phyloP scores from a whole-genome alignment of 176 grass and related monocot species.

The Thinopyrum elongatum region DNA sequence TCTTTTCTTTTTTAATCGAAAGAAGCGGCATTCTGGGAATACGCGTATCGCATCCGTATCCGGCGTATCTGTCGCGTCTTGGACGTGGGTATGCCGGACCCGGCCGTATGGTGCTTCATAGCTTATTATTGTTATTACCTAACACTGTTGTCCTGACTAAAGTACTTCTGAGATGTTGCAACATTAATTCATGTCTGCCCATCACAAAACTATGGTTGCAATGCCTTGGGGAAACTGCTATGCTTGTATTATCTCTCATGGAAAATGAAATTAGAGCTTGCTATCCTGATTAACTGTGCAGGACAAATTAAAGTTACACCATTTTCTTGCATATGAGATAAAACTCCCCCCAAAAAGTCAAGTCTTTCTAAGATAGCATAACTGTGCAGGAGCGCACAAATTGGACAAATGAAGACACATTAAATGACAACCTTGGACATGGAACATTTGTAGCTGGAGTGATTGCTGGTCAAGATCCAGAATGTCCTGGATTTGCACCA shows the following conservation, averaged over 20 bases:
- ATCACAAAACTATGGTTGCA: background rate
- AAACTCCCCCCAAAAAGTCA: constrained; percentile 7
- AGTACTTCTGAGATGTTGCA: constrained; percentile 3
- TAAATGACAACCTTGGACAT: constrained; percentile 98
- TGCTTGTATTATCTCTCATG: constrained; percentile 8
- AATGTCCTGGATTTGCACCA: constrained; percentile 91
- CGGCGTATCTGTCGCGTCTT: background rate
- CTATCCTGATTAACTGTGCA: constrained; percentile 16
- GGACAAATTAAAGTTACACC: constrained; percentile 9
- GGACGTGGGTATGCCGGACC: background rate
- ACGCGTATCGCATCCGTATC: background rate
- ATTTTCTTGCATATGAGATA: constrained; percentile 25
- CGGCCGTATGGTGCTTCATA: background rate
- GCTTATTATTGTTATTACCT: background rate
- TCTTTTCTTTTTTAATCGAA: background rate
- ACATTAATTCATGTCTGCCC: constrained; percentile 14
- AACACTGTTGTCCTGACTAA: background rate
- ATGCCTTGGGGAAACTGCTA: background rate
- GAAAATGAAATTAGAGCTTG: constrained; percentile 4
- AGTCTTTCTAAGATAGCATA: constrained; percentile 23
- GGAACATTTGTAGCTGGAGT: constrained; percentile 98
- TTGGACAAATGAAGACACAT: constrained; percentile 99
- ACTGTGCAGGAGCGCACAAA: constrained; percentile 89
- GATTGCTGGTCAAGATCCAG: constrained; percentile 94
- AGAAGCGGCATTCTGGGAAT: background rate